Base-by-base conservation (phyloP, 768 basidiomycete species). In the Mrakia hoshinonis region DNA sequence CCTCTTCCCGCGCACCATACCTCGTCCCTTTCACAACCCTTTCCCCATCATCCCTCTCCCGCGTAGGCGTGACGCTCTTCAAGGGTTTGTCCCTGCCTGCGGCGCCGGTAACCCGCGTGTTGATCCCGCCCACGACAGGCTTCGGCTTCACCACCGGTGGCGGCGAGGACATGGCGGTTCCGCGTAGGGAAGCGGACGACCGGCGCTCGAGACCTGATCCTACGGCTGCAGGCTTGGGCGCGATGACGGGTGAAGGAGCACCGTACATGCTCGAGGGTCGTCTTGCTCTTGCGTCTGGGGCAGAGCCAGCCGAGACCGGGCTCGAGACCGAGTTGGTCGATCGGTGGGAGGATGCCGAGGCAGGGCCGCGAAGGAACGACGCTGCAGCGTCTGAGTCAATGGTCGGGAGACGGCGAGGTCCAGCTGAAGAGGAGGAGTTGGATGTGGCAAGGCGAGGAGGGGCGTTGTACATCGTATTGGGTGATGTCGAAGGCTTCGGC, bases 341-440 rank as follows among this genome's bases (percentile, higher is more conserved):
- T 26, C 47, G 26, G 48, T 62, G 68, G 0, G 68, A 49, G 22
- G 58, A 26, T 22, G n/a, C n/a, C n/a, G n/a, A n/a, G n/a, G n/a
- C n/a, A n/a, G 29, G 46, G 18, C 70, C 63, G 9, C 66, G 51
- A 1, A 67, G n/a, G 60, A 67, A 72, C 15, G 51, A 43, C 3
- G 64, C 46, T 0, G 70, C 70, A 3, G 70, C 58, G 9, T 67
- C 70, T 1, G 65, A 29, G 39, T 72, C 70, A 55, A 72, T 49
- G 7, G 52, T 51, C 1, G 70, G 70, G 0, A 72, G 49, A 4
- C 60, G 69, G 1, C 69, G 61, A 10, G 69, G 69, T 2, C 20
- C 62, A 7, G 26, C 12, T 7, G 67, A 36, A 6, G 43, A 38
- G 9, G 67, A 36, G 10, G 55, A 46, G 10, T 60, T 46, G 26